These are phyloP conservation scores for Plantago ovata DNA, from an alignment of 257 asterid species.

Conservation along the genomic window DNA sequence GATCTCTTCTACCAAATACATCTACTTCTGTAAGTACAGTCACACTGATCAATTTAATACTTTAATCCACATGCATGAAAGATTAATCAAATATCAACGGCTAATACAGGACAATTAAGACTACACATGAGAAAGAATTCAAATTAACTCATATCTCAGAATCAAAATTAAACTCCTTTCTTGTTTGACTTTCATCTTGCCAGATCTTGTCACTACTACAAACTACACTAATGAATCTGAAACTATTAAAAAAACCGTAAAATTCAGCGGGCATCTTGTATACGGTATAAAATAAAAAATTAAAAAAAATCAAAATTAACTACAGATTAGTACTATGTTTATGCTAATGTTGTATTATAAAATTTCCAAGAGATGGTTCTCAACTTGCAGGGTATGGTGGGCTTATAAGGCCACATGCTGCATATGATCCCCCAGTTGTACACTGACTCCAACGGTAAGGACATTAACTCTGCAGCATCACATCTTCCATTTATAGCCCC, in stretches of 20 bases:
- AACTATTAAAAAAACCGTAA: slow-evolving; percentile 10
- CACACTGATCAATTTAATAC: slow-evolving; percentile 19
- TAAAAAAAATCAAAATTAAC: background rate
- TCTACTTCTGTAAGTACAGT: slow-evolving; percentile 18
- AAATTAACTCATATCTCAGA: slow-evolving; percentile 14
- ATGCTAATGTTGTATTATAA: background rate
- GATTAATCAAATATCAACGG: slow-evolving; percentile 25
- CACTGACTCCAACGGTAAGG: slow-evolving; percentile 49
- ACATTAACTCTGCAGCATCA: slow-evolving; percentile 27
- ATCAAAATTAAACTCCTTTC: slow-evolving; percentile 24
- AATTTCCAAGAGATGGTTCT: too few relatives aligned
- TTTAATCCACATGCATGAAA: slow-evolving; percentile 41
- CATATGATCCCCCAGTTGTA: slow-evolving; percentile 43
- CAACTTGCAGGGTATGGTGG: background rate
- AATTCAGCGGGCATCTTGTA: slow-evolving; percentile 37
- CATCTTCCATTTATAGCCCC: slow-evolving; percentile 43
- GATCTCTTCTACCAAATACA: too few relatives aligned
- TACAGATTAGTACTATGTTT: background rate
- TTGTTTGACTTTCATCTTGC: slow-evolving; percentile 51
- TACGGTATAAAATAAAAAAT: background rate
- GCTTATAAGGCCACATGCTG: background rate
- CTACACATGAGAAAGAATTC: slow-evolving; percentile 13
- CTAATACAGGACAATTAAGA: slow-evolving; percentile 19
- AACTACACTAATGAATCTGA: background rate
- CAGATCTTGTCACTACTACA: slow-evolving; percentile 38